Evolutionary conservation across 352 stramenopile species (phyloP).

Genomic region (Phytophthora brassicae): DNA sequence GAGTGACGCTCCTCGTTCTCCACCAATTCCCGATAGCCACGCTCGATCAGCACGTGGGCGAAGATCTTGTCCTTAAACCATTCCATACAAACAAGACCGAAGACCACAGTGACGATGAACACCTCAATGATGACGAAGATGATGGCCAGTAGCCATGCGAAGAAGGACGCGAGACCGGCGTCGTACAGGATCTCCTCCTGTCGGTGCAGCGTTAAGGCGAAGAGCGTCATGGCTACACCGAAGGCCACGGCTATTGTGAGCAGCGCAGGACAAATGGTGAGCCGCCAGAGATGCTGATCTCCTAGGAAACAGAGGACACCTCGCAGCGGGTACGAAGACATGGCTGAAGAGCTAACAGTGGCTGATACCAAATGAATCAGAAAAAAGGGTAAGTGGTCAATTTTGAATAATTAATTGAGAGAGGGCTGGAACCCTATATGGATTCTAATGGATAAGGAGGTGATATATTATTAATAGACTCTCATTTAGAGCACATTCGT

Average conservation of each 20-base stretch:
- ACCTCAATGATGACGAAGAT: constrained; percentile 55
- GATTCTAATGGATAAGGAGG: background rate
- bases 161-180: constrained; percentile 36
- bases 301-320: constrained; percentile 48
- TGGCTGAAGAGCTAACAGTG: constrained; percentile 14
- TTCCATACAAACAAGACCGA: constrained; percentile 42
- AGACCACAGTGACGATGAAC: constrained; percentile 57
- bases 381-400: constrained; percentile 3
- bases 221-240: constrained; percentile 42
- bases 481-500: background rate
- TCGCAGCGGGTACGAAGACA: constrained; percentile 45
- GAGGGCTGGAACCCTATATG: background rate
- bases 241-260: constrained; percentile 51
- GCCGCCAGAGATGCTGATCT: constrained; percentile 46
- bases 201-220: constrained; percentile 39
- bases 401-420: no score
- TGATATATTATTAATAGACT: no score
- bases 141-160: constrained; percentile 58
- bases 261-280: constrained; percentile 46
- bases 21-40: constrained; percentile 44
- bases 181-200: constrained; percentile 38
- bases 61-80: constrained; percentile 62
- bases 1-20: constrained; percentile 45
- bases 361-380: constrained; percentile 6
- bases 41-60: constrained; percentile 41